phyloP scores from a whole-genome alignment of 352 stramenopile genomes.

The Phytophthora vignae region DNA sequence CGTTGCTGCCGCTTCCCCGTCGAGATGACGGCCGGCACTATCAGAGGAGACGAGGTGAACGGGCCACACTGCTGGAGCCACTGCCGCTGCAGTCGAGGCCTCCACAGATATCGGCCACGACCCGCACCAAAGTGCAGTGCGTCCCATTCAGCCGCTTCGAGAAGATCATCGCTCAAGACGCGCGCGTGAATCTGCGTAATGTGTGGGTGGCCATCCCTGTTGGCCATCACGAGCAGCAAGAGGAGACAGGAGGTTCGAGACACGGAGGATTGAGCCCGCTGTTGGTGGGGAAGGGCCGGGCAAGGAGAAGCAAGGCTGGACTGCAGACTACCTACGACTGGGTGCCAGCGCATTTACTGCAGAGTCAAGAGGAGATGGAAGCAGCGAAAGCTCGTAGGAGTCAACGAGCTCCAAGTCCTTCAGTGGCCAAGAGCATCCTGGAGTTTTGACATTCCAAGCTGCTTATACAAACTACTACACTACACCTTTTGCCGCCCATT shows the following conservation, averaged over 20 bases:
- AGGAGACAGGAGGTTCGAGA: background rate
- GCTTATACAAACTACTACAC: constrained; percentile 8
- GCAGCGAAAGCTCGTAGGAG: constrained; percentile 6
- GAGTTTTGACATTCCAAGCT: constrained; percentile 10
- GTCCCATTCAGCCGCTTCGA: constrained; percentile 61
- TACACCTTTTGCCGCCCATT: no score
- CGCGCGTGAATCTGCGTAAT: constrained; percentile 61
- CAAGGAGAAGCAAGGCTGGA: constrained; percentile 24
- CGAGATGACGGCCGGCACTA: constrained; percentile 13
- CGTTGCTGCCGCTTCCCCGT: constrained; percentile 22
- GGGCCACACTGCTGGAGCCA: constrained; percentile 46
- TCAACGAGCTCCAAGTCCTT: constrained; percentile 26
- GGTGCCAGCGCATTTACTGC: constrained; percentile 58
- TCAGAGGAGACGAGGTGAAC: constrained; percentile 16
- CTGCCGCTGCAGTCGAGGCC: constrained; percentile 42
- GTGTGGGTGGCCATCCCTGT: constrained; percentile 73
- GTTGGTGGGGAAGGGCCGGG: constrained; percentile 26
- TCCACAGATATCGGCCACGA: constrained; percentile 38
- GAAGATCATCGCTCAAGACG: constrained; percentile 47
- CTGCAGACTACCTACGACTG: constrained; percentile 63
- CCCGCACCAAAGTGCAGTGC: constrained; percentile 45
- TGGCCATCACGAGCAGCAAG: constrained; percentile 23
- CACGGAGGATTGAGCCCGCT: constrained; percentile 20
- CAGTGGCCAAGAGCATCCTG: constrained; percentile 20
- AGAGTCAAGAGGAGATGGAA: constrained; percentile 35